Evolutionary conservation across 345 rosid genomes (phyloP).

Genomic region (Mangifera indica): DNA sequence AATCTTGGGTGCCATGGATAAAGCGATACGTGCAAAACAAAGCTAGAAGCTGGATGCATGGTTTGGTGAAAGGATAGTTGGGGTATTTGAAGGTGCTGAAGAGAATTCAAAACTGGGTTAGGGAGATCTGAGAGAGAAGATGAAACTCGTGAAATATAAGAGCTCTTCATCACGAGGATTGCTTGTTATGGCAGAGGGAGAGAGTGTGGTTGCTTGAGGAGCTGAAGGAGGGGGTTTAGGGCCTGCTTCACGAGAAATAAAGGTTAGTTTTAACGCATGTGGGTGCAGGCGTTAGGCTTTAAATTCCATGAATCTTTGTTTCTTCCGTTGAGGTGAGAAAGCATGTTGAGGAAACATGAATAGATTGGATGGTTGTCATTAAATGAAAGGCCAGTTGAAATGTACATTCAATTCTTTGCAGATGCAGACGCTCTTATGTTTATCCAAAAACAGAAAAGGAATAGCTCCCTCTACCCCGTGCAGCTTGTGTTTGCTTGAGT

Average conservation of each 20-base stretch:
- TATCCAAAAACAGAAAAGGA: neutral
- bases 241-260: conserved; percentile 61
- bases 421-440: conserved; percentile 11
- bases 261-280: conserved; percentile 41
- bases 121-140: conserved; percentile 41
- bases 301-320: neutral
- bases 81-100: conserved; percentile 61
- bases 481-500: neutral
- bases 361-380: conserved; percentile 1
- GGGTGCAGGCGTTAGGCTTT: conserved; percentile 8
- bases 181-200: conserved; percentile 46
- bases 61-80: conserved; percentile 28
- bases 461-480: neutral
- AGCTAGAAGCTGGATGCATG: conserved; percentile 36
- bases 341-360: neutral
- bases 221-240: conserved; percentile 10
- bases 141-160: conserved; percentile 89
- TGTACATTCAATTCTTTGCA: conserved; percentile 3
- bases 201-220: conserved; percentile 29
- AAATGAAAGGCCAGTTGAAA: neutral
- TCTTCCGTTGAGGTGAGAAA: neutral
- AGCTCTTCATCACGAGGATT: conserved; percentile 97
- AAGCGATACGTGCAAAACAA: conserved; percentile 8
- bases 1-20: conserved; percentile 39
- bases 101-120: conserved; percentile 39